Base-by-base conservation (phyloP, 208 protist species). In the Entamoeba dispar region DNA sequence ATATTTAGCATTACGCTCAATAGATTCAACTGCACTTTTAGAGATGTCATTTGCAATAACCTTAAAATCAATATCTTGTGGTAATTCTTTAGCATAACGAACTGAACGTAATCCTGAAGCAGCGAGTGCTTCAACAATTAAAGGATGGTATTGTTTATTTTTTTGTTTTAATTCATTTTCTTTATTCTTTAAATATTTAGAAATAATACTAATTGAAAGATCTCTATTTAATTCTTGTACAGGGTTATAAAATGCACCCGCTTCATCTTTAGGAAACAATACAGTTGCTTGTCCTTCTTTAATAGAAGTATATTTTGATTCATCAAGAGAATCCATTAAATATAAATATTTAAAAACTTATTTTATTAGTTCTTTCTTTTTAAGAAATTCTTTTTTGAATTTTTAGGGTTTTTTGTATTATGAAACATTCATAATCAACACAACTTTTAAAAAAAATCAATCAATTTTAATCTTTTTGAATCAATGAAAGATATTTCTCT, bases 1-100 rank as follows among this genome's bases (percentile, higher is more conserved):
- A 22, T 47, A 4, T 55, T 93, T 27, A 12, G 43, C 34, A 10
- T 50, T 92, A 10, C 50, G 49, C 0, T 51, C 43, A 92, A 94
- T 93, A 10, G 14, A 14, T 43, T 90, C 61, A 50, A 50, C n/a
- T 43, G 93, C 93, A n/a, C 8, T 34, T n/a, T 19, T 1, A 5
- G 57, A 92, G 34, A 94, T 93, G n/a, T 94, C 94, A 47, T 93
- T 93, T 7, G 92, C 92, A 31, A 92, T 92, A 55, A 94, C 92
- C 27, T 69, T 22, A 73, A 38, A 17, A 5, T 51, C n/a, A 49
- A 38, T 14, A 4, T 91, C 51, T 43, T 91, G 17, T 52, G 22
- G 92, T 2, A 94, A 31, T 77, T 94, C 94, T 90, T 92, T 69
- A 5, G 92, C 77, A 90, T 93, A 94, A 10, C 94, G 7, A 38